A percentile compares a stretch with the other conserved stretches of the same genome.
Evolutionary conservation across 257 asterid species (phyloP).

Genomic region (Orobanche coerulescens): DNA sequence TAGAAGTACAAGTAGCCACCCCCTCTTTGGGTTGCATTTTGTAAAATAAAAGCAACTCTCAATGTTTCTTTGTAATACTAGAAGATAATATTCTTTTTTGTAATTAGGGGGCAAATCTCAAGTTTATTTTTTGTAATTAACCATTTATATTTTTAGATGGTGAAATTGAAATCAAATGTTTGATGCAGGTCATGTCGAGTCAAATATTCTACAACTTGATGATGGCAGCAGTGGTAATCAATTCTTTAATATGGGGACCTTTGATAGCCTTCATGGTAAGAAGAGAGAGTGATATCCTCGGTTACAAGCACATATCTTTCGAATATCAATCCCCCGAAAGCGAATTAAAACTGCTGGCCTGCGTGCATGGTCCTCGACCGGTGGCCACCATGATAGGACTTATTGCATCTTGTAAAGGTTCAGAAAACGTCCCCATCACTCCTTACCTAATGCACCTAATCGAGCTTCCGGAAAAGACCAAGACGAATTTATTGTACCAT

Average conservation of each 20-base stretch:
- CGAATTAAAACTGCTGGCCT: constrained; percentile 66
- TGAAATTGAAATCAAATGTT: constrained; percentile 14
- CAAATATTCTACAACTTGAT: constrained; percentile 57
- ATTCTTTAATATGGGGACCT: constrained; percentile 87
- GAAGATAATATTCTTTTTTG: too few species aligned
- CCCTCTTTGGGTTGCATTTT: too few species aligned
- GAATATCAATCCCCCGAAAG: constrained; percentile 65
- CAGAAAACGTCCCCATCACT: constrained; percentile 46
- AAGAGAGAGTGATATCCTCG: constrained; percentile 63
- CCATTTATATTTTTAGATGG: too few species aligned
- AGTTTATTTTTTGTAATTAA: too few species aligned
- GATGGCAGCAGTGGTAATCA: constrained; percentile 65
- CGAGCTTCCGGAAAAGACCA: constrained; percentile 78
- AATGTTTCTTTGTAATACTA: too few species aligned
- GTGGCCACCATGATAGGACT: constrained; percentile 77
- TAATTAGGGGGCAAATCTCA: too few species aligned
- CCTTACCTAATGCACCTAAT: constrained; percentile 87
- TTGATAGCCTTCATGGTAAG: constrained; percentile 67
- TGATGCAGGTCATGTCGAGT: constrained; percentile 58
- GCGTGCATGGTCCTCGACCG: constrained; percentile 89
- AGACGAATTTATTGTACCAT: constrained; percentile 55
- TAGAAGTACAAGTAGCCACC: background rate
- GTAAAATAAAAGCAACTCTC: too few species aligned
- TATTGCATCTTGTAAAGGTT: constrained; percentile 64
- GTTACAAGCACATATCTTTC: constrained; percentile 56